These are phyloP conservation scores for Candida hungchunana DNA, from an alignment of 805 yeast species.

Conservation along the genomic window DNA sequence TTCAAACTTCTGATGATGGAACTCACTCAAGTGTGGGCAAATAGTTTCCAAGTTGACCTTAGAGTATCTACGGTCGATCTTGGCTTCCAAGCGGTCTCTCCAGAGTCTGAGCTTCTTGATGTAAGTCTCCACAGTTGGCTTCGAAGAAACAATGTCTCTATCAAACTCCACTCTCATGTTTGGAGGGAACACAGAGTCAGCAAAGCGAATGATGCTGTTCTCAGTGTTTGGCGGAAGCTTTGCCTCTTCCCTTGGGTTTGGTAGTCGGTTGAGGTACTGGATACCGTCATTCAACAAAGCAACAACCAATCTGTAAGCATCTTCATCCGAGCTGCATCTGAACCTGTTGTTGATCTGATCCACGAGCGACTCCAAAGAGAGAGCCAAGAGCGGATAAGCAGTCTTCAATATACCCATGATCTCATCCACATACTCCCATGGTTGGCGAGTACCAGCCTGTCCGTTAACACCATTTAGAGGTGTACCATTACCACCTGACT, in stretches of 20 bases:
- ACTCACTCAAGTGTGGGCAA: conserved; percentile 93
- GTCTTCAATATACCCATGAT: conserved; percentile 94
- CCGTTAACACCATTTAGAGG: conserved; percentile 4
- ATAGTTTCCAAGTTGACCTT: conserved; percentile 81
- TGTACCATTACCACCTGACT: neutral
- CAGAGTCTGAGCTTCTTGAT: conserved; percentile 80
- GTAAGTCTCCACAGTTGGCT: conserved; percentile 86
- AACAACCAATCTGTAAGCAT: conserved; percentile 88
- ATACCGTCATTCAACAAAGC: conserved; percentile 93
- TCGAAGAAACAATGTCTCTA: conserved; percentile 79
- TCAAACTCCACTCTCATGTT: conserved; percentile 88
- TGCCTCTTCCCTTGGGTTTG: conserved; percentile 84
- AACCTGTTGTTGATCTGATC: conserved; percentile 94
- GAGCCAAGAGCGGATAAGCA: conserved; percentile 89
- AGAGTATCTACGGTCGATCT: conserved; percentile 78
- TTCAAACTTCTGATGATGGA: conserved; percentile 97
- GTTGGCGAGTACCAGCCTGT: conserved; percentile 48
- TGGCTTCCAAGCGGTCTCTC: conserved; percentile 91
- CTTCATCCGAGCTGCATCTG: conserved; percentile 92
- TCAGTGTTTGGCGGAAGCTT: conserved; percentile 89
- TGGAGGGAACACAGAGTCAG: conserved; percentile 88
- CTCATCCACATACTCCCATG: conserved; percentile 92
- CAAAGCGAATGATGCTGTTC: conserved; percentile 80
- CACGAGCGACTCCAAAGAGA: conserved; percentile 89
- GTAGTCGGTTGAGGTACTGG: conserved; percentile 79